Evolutionary conservation across 2,329 filamentous ascomycete species (phyloP).

Genomic region (Alternaria angustiovoidea): DNA sequence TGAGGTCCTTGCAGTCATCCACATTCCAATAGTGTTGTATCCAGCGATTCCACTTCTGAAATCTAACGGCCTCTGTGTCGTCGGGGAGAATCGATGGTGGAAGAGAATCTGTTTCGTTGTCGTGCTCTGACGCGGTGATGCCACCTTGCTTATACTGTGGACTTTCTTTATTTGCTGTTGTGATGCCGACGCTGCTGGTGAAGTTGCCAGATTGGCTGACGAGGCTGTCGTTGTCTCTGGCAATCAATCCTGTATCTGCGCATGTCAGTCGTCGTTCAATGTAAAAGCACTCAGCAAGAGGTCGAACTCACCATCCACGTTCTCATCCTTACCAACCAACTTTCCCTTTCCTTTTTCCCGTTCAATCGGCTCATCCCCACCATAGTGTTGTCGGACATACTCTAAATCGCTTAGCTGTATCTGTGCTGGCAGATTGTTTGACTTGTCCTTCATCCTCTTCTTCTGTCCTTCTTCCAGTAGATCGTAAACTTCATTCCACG

Average conservation of each 20-base stretch:
- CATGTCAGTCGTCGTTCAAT: not conserved
- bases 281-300: not conserved
- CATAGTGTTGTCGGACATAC: not conserved
- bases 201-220: no score
- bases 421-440: not conserved
- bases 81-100: not conserved
- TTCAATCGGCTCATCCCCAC: not conserved
- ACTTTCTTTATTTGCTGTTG: no score
- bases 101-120: not conserved
- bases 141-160: no score
- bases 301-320: not conserved
- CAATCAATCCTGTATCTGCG: not conserved
- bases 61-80: not conserved
- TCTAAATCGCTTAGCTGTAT: not conserved
- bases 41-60: not conserved
- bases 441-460: not conserved
- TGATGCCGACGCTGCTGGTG: no score
- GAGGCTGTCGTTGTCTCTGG: no score
- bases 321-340: not conserved
- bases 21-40: not conserved
- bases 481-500: not conserved
- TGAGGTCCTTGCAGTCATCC: not conserved
- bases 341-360: no score
- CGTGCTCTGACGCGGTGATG: no score
- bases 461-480: not conserved